Conservation (phyloP, 805 yeast genomes). For the Wickerhamomyces alni region DNA sequence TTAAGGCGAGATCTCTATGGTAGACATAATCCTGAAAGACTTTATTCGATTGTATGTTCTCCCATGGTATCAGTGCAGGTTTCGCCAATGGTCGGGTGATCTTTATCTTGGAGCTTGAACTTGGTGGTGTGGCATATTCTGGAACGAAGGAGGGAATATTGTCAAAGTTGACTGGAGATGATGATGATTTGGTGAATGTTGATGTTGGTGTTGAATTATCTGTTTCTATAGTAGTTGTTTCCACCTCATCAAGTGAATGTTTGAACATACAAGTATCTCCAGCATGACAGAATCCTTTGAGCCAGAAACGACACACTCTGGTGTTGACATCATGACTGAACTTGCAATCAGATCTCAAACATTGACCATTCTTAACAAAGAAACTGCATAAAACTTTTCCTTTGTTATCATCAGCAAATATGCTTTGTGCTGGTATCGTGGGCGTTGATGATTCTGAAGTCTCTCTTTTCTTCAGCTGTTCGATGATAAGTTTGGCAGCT, state of each 20-base stretch:
- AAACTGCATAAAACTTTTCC: slow-evolving; percentile 33
- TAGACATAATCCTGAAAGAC: slow-evolving; percentile 11
- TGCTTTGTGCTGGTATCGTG: neutral
- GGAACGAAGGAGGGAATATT: slow-evolving; percentile 4
- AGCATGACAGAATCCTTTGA: slow-evolving; percentile 36
- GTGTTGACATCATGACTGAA: slow-evolving; percentile 38
- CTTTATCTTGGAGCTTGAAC: neutral
- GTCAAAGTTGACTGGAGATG: neutral
- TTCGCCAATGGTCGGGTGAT: slow-evolving; percentile 16
- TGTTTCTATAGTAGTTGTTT: neutral
- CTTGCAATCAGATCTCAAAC: slow-evolving; percentile 38
- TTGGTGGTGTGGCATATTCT: neutral
- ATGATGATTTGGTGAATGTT: slow-evolving; percentile 1
- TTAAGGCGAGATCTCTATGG: slow-evolving; percentile 14
- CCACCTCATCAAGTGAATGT: slow-evolving; percentile 23
- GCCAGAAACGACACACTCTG: slow-evolving; percentile 42
- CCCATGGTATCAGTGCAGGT: slow-evolving; percentile 23
- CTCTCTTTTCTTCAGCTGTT: slow-evolving; percentile 12
- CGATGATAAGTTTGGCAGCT: slow-evolving; percentile 15
- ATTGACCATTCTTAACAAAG: slow-evolving; percentile 33
- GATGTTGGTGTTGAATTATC: neutral
- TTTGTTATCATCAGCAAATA: slow-evolving; percentile 7
- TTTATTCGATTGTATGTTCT: slow-evolving; percentile 1
- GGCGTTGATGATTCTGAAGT: no score
- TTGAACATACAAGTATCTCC: slow-evolving; percentile 36